Percentiles rank a stretch among this genome's conserved stretches.
Evolutionary conservation across 371 early-diverging fungal species (phyloP).

Genomic region (Mortierella sp.): DNA sequence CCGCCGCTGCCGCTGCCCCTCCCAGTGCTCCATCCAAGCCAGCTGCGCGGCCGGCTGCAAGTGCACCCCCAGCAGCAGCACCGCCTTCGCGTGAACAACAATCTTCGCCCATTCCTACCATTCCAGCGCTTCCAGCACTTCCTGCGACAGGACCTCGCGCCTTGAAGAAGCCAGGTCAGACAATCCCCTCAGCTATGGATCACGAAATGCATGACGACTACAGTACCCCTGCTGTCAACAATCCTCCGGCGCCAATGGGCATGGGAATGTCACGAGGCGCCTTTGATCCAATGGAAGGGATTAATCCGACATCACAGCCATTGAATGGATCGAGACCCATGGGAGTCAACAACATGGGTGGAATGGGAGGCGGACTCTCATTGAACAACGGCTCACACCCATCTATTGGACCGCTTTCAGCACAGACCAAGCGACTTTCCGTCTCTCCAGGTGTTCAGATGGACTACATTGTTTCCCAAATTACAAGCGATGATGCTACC

Average conservation of each 20-base stretch:
- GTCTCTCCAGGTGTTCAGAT: conserved; percentile 57
- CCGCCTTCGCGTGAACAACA: conserved; percentile 31
- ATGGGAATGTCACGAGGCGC: conserved; percentile 34
- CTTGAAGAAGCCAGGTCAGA: conserved; percentile 31
- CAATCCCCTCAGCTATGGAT: conserved; percentile 20
- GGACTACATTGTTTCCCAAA: conserved; percentile 78
- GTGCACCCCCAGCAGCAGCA: conserved; percentile 20
- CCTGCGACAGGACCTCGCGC: conserved; percentile 34
- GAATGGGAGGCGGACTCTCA: conserved; percentile 14
- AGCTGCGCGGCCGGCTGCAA: conserved; percentile 24
- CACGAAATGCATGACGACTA: conserved; percentile 29
- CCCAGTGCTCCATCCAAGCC: conserved; percentile 37
- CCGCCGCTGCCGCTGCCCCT: conserved; percentile 26
- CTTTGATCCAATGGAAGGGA: conserved; percentile 64
- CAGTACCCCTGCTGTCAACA: conserved; percentile 19
- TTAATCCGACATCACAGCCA: conserved; percentile 49
- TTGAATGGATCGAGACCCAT: conserved; percentile 24
- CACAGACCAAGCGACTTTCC: conserved; percentile 44
- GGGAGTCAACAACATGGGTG: conserved; percentile 16
- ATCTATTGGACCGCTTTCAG: conserved; percentile 33
- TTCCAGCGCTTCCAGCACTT: conserved; percentile 28
- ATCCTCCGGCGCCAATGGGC: conserved; percentile 13
- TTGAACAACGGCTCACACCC: conserved; percentile 16
- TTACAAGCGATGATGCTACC: conserved; percentile 76
- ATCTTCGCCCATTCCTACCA: conserved; percentile 27